phyloP scores from a whole-genome alignment of 208 protist species.

The Leishmania guyanensis region DNA sequence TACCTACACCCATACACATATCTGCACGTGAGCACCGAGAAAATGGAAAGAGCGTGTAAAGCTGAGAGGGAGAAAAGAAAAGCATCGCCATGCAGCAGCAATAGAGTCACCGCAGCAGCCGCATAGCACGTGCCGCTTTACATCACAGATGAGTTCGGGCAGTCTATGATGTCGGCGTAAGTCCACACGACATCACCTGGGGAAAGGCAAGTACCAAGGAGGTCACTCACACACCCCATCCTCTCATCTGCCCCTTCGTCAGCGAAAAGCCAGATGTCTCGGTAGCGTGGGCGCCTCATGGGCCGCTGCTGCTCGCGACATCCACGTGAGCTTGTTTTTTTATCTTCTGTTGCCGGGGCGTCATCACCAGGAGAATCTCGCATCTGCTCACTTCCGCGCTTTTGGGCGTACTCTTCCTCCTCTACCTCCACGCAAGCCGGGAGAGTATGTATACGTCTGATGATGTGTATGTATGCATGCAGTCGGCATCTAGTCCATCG shows the following conservation, averaged over 20 bases:
- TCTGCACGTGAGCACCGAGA: neutral
- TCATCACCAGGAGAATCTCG: no score
- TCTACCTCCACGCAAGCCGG: neutral
- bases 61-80: neutral
- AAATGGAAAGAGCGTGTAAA: neutral
- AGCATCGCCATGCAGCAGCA: neutral
- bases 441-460: neutral
- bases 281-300: neutral
- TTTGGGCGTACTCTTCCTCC: neutral
- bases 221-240: neutral
- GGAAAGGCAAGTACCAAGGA: neutral
- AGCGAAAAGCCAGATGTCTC: neutral
- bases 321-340: neutral
- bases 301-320: neutral
- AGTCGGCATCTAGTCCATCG: constrained; percentile 39
- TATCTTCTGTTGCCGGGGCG: neutral
- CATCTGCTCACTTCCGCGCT: neutral
- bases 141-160: neutral
- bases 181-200: neutral
- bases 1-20: neutral
- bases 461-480: neutral
- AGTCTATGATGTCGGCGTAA: neutral
- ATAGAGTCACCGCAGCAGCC: neutral
- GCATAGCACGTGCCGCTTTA: neutral
- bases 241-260: neutral